Evolutionary conservation across 75 land plant genomes (phyloP), one percentile per base, ranked within the genome.

Genomic region (Cryptomeria japonica): DNA sequence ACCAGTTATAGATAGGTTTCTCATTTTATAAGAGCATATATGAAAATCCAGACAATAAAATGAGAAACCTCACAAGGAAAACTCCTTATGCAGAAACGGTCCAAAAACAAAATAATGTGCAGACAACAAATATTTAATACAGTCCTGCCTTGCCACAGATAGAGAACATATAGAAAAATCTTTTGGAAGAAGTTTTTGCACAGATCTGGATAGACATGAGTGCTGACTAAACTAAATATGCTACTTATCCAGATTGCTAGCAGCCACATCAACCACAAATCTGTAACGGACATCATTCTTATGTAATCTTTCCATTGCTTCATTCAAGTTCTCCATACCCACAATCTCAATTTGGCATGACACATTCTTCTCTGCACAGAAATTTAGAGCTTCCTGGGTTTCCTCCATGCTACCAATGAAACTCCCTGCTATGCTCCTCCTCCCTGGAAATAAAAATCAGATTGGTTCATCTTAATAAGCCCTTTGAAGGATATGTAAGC

Each of bases 271-370:
- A 15, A 96, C 87, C 18, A 97, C 99, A 68, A 97, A 97, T 46
- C 99, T 90, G 88, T 96, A 96, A 25, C 96, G 87, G 14, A 96
- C 97, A 76, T 96, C 99, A 86, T 94, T 96, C 88, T 90, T 93
- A 68, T 94, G 93, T 47, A 97, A 86, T 68, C 97, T 91, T 58
- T 95, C 93, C 55, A 97, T 58, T 19, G 99, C 99, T 42, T 89
- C 80, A 88, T 96, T 96, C 22, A 95, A 83, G 72, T 95, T 90
- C 49, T 96, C 95, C 88, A 93, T 88, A 53, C 89, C 91, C 58
- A 97, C 95, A 36, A 94, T 79, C 91, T 97, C 99, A 64, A 97
- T 92, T 89, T 70, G 89, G 68, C 94, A 92, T 15, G 82, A 87
- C 44, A 97, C 84, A 4, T 91, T 88, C 82, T 94, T 95, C 87